phyloP scores from a whole-genome alignment of 2,329 filamentous ascomycete genomes.

The Claviceps arundinis region DNA sequence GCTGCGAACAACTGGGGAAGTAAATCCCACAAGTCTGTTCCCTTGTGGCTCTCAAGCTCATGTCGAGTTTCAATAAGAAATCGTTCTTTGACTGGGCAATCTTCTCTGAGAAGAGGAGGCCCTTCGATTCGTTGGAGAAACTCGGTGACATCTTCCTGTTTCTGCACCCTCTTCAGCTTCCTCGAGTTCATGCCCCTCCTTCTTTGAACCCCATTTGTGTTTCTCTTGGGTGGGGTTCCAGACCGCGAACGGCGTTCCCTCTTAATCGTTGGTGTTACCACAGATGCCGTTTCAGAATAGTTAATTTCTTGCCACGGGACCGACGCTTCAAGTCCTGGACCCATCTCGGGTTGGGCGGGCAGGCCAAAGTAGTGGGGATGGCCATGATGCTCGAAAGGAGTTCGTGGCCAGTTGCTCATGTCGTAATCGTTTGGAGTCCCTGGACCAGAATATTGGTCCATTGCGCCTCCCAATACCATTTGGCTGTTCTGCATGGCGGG shows the following conservation, averaged over 20 bases:
- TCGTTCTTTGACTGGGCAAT: slow-evolving; percentile 33
- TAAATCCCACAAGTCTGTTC: slow-evolving; percentile 45
- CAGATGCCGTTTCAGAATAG: too few species aligned
- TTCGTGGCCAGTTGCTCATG: slow-evolving; percentile 17
- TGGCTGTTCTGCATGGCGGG: slow-evolving; percentile 31
- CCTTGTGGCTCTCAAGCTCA: slow-evolving; percentile 31
- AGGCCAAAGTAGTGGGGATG: slow-evolving; percentile 11
- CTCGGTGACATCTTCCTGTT: too few species aligned
- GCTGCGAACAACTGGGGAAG: slow-evolving; percentile 31
- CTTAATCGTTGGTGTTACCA: too few species aligned
- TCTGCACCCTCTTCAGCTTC: too few species aligned
- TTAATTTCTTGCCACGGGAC: too few species aligned
- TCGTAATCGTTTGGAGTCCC: slow-evolving; percentile 26
- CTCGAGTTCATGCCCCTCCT: too few species aligned
- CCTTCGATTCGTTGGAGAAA: slow-evolving; percentile 15
- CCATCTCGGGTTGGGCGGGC: too few species aligned
- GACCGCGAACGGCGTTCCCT: too few species aligned
- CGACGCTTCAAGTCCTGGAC: too few species aligned
- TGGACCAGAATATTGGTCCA: slow-evolving; percentile 26
- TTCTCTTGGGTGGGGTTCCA: too few species aligned
- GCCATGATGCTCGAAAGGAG: slow-evolving; percentile 27
- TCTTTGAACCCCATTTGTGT: too few species aligned
- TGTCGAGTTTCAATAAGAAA: slow-evolving; percentile 37
- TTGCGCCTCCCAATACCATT: slow-evolving; percentile 18
- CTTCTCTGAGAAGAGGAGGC: slow-evolving; percentile 27